A percentile compares a stretch with the other conserved stretches of the same genome.
phyloP scores from a whole-genome alignment of 129 eudicot genomes.

The Artemisia tridentata region DNA sequence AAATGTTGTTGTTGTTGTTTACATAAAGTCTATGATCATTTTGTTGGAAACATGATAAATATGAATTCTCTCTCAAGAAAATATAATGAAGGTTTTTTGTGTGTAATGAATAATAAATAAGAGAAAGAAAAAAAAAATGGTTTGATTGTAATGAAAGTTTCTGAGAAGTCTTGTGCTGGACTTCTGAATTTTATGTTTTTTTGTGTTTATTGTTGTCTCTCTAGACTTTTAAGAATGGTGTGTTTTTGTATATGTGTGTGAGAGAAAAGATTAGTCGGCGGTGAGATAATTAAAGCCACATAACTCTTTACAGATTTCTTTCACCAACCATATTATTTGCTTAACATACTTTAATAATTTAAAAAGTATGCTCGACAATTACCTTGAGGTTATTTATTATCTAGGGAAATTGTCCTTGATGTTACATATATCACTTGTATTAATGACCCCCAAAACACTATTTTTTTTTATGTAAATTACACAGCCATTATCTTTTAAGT shows the following conservation, averaged over 20 bases:
- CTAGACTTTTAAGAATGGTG: constrained; percentile 24
- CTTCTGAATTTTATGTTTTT: constrained; percentile 20
- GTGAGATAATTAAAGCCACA: constrained; percentile 37
- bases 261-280: constrained; percentile 31
- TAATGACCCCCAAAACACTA: no score
- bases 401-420: no score
- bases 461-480: no score
- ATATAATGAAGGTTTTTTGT: constrained; percentile 13
- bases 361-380: no score
- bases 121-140: neutral
- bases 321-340: constrained; percentile 2
- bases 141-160: constrained; percentile 25
- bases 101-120: constrained; percentile 19
- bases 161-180: constrained; percentile 28
- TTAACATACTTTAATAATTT: no score
- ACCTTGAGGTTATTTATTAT: no score
- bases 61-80: constrained; percentile 19
- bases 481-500: no score
- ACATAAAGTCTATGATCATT: constrained; percentile 29
- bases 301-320: neutral
- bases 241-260: constrained; percentile 7
- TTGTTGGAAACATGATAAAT: constrained; percentile 6
- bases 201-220: constrained; percentile 20
- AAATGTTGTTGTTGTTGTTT: constrained; percentile 14
- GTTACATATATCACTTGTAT: no score